A percentile compares a stretch with the other conserved stretches of the same genome.
These are phyloP conservation scores for Russula griseocarnosa DNA, from an alignment of 768 basidiomycete genomes.

Conservation along the genomic window DNA sequence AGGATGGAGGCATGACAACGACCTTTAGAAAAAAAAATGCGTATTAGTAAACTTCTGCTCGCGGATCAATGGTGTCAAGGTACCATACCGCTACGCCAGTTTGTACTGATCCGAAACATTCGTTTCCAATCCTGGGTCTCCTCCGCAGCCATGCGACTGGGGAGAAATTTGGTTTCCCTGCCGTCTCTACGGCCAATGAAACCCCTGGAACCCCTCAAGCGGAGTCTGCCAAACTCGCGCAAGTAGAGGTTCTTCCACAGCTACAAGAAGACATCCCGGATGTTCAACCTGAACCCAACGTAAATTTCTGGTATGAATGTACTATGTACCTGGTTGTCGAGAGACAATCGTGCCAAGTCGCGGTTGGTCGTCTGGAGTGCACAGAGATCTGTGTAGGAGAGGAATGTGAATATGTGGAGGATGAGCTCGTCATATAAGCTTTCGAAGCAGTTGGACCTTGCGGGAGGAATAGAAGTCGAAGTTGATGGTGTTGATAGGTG, in stretches of 20 bases:
- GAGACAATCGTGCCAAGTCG: conserved; percentile 63
- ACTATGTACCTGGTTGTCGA: conserved; percentile 58
- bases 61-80: conserved; percentile 12
- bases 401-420: conserved; percentile 66
- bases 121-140: conserved; percentile 68
- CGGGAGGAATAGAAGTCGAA: conserved; percentile 14
- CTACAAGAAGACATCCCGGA: conserved; percentile 33
- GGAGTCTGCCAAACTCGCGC: conserved; percentile 57
- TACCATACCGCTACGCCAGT: conserved; percentile 70
- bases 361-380: conserved; percentile 54
- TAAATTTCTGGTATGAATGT: conserved; percentile 28
- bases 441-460: conserved; percentile 41
- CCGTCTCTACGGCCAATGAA: conserved; percentile 55
- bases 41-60: not conserved
- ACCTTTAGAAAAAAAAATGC: conserved; percentile 42
- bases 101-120: conserved; percentile 82
- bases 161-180: conserved; percentile 55
- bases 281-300: conserved; percentile 24
- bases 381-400: conserved; percentile 66
- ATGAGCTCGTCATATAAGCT: conserved; percentile 72
- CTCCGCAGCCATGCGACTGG: conserved; percentile 42
- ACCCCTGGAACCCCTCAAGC: conserved; percentile 67
- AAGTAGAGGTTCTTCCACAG: conserved; percentile 70
- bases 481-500: conserved; percentile 1
- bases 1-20: conserved; percentile 43